Conservation (phyloP, 1,139 yeast genomes). For the Magnusiomyces fungicola region DNA sequence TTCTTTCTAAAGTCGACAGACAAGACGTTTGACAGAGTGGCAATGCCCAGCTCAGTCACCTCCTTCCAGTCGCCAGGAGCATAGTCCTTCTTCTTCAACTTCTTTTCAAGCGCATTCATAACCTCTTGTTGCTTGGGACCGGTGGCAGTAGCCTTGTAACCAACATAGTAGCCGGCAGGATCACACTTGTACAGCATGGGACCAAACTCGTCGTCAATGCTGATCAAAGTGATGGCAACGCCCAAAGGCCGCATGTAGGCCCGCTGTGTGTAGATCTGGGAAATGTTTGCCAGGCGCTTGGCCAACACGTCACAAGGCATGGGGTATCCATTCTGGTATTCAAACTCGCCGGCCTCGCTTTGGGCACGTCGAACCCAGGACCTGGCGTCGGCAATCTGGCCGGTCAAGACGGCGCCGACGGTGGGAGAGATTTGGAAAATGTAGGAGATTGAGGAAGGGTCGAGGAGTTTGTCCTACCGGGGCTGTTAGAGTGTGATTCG, state of each 20-base stretch:
- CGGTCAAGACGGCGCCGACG: constrained; percentile 90
- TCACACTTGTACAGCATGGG: constrained; percentile 91
- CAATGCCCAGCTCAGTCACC: constrained; percentile 84
- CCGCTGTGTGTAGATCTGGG: constrained; percentile 93
- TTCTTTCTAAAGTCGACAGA: constrained; percentile 91
- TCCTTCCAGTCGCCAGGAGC: constrained; percentile 83
- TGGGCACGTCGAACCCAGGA: constrained; percentile 86
- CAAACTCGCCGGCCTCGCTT: constrained; percentile 89
- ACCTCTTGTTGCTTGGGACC: constrained; percentile 98
- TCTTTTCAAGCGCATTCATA: constrained; percentile 83
- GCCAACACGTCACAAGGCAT: constrained; percentile 94
- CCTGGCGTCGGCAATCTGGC: constrained; percentile 95
- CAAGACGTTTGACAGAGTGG: constrained; percentile 74
- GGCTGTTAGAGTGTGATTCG: constrained; percentile 1
- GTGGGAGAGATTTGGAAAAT: constrained; percentile 73
- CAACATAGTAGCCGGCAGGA: constrained; percentile 94
- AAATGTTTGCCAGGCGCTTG: constrained; percentile 89
- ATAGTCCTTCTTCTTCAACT: constrained; percentile 66
- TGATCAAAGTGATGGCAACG: constrained; percentile 80
- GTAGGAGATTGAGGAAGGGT: constrained; percentile 76
- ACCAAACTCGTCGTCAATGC: constrained; percentile 82
- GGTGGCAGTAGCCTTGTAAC: constrained; percentile 87
- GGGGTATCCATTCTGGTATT: constrained; percentile 90
- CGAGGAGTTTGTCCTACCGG: constrained; percentile 78
- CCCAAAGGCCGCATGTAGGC: constrained; percentile 99